phyloP scores from a whole-genome alignment of 345 rosid genomes.

The Odontarrhena argentea region DNA sequence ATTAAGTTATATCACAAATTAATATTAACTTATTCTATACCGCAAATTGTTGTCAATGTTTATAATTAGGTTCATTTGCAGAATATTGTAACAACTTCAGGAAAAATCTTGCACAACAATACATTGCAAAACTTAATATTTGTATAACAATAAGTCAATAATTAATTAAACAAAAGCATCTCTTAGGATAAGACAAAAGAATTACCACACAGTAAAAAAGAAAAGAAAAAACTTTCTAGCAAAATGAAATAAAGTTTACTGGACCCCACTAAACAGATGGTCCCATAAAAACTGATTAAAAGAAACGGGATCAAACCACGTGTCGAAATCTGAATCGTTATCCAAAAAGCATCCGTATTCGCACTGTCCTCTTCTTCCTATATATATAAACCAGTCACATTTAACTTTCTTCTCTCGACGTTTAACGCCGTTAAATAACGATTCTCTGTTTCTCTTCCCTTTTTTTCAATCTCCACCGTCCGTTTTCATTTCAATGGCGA shows the following conservation, averaged over 20 bases:
- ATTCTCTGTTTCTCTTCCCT: constrained; percentile 18
- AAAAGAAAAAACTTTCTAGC: not conserved
- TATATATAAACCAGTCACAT: constrained; percentile 13
- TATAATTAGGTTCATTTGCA: too few species aligned
- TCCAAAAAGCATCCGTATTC: constrained; percentile 5
- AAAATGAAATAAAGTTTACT: not conserved
- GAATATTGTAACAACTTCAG: not conserved
- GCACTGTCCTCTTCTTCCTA: constrained; percentile 13
- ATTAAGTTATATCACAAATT: too few species aligned
- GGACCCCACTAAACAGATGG: constrained; percentile 34
- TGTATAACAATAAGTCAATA: too few species aligned
- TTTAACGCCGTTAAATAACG: constrained; percentile 39
- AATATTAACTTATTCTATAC: too few species aligned
- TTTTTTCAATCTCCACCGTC: constrained; percentile 29
- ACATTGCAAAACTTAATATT: not conserved
- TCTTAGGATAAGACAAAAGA: not conserved
- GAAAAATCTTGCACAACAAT: not conserved
- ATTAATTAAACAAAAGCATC: too few species aligned
- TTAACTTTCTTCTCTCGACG: constrained; percentile 23
- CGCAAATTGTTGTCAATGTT: too few species aligned
- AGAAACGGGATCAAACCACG: constrained; percentile 29
- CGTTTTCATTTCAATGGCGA: constrained; percentile 40
- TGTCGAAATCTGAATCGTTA: constrained; percentile 19
- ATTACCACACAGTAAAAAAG: not conserved
- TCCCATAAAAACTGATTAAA: constrained; percentile 24